These are phyloP conservation scores for Stemphylium beticola DNA, from an alignment of 2,329 filamentous ascomycete species.

Conservation along the genomic window DNA sequence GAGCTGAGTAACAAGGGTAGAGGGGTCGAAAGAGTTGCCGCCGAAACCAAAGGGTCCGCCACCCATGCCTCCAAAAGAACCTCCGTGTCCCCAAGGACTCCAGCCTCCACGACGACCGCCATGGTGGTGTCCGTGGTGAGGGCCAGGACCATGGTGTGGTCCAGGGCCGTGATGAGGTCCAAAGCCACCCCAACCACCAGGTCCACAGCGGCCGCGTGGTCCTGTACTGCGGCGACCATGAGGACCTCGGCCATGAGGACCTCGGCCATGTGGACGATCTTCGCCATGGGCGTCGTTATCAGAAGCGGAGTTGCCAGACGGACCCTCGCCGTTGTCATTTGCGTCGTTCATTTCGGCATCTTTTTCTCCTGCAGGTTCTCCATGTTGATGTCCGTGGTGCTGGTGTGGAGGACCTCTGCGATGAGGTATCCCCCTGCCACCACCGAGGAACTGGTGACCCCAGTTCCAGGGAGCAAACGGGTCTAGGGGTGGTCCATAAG, in stretches of 20 bases:
- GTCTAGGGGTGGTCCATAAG: constrained; percentile 19
- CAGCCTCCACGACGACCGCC: constrained; percentile 29
- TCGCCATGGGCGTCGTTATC: constrained; percentile 24
- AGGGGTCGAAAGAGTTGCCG: constrained; percentile 27
- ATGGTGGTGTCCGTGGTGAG: constrained; percentile 22
- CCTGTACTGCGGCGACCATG: constrained; percentile 29
- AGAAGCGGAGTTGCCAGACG: constrained; percentile 34
- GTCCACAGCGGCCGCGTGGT: constrained; percentile 30
- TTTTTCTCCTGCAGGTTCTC: constrained; percentile 16
- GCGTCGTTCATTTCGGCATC: constrained; percentile 21
- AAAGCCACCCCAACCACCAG: constrained; percentile 28
- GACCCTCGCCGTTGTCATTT: constrained; percentile 40
- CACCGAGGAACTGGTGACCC: constrained; percentile 40
- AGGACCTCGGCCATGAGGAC: constrained; percentile 29
- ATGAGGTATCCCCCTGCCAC: constrained; percentile 33
- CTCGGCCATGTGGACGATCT: constrained; percentile 19
- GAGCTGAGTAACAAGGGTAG: constrained; percentile 43
- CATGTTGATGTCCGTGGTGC: constrained; percentile 30
- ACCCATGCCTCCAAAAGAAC: constrained; percentile 14
- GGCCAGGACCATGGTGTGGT: constrained; percentile 11
- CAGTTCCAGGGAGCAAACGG: constrained; percentile 44
- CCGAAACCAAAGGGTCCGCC: constrained; percentile 21
- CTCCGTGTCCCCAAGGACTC: constrained; percentile 33
- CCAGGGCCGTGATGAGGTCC: constrained; percentile 22
- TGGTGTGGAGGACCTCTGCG: constrained; percentile 38